phyloP scores from a whole-genome alignment of 202 grass and related monocot species.

The Panicum hallii region DNA sequence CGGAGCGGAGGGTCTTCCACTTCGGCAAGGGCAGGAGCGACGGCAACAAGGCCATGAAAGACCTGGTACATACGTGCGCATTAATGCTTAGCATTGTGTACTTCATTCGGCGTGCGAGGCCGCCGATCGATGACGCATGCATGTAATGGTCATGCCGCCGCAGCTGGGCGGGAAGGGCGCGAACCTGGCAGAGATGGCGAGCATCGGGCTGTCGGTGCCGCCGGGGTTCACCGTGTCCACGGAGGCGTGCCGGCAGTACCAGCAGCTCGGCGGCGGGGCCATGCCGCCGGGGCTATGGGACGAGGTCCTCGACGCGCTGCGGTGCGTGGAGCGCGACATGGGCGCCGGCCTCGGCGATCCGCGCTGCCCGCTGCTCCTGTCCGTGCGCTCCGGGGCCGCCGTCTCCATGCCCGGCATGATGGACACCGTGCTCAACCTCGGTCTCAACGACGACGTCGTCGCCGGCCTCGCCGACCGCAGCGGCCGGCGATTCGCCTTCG shows the following conservation, averaged over 20 bases:
- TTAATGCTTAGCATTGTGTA: not conserved
- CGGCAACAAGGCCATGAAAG: conserved; percentile 63
- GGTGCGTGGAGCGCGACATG: conserved; percentile 40
- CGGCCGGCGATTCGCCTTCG: conserved; percentile 55
- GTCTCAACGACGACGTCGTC: conserved; percentile 55
- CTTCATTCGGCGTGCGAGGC: too few relatives aligned
- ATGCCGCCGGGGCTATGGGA: conserved; percentile 58
- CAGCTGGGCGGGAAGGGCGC: conserved; percentile 92
- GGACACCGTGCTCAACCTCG: conserved; percentile 70
- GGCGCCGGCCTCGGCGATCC: conserved; percentile 46
- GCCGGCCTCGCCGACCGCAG: conserved; percentile 43
- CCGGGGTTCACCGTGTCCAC: conserved; percentile 97
- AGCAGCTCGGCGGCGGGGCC: conserved; percentile 34
- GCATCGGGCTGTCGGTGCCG: conserved; percentile 94
- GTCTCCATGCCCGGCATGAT: conserved; percentile 75
- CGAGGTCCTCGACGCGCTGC: conserved; percentile 49
- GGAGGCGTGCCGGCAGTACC: conserved; percentile 90
- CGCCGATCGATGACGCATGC: too few relatives aligned
- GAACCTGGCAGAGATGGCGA: conserved; percentile 96
- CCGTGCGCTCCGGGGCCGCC: conserved; percentile 59
- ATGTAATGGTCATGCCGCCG: not conserved
- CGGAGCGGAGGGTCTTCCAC: conserved; percentile 50
- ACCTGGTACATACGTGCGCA: conserved; percentile 18
- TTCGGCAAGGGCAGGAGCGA: conserved; percentile 63
- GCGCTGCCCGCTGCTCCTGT: conserved; percentile 51